Evolutionary conservation across 148 eudicot genomes (phyloP), one percentile per base, ranked within the genome.

Genomic region (Fagopyrum esculentum): DNA sequence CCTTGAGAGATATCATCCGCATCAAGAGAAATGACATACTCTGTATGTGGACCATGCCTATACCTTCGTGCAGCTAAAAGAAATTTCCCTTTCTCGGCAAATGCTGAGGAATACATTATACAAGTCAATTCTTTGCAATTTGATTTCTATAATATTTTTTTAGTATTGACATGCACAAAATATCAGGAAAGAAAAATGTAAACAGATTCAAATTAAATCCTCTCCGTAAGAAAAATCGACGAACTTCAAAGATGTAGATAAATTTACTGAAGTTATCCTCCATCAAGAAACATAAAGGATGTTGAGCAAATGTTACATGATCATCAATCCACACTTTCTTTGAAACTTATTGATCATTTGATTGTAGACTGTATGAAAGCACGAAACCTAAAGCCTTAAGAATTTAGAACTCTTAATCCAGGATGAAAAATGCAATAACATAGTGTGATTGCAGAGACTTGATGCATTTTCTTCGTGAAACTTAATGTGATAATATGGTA

Each of bases 21-120:
- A 66, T 90, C 94, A 73, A 95, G 93, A 16, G 99, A 92, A 74
- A 95, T 86, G 52, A 92, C 85, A 73, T 89, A 95, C 83, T 95
- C 99, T 9, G 81, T 86, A 75, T 87, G 96, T 51, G 94, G 89
- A 74, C 93, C 88, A 69, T 86, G 87, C 75, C 99, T 85, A 74
- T 80, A 85, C 71, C 86, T 85, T 71, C 89, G 88, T 47, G 99
- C 99, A 30, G 99, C 99, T 79, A 95, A 78, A 73, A 95, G 97
- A 82, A 95, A 89, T 82, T 95, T 92, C 29, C 99, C 99, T 69
- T 90, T 83, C 26, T 92, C 99, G 70, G 87, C 79, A 71, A 89
- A 89, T 45, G 96, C 97, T 92, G 91, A 78, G 79, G 48, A 72
- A 75, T n/a, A 61, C 60, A 73, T 45, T 35, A 11, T 57, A 46